Percentiles rank a stretch among this genome's conserved stretches.
phyloP scores from a whole-genome alignment of 2,329 filamentous ascomycete genomes.

The Dothistroma septosporum region DNA sequence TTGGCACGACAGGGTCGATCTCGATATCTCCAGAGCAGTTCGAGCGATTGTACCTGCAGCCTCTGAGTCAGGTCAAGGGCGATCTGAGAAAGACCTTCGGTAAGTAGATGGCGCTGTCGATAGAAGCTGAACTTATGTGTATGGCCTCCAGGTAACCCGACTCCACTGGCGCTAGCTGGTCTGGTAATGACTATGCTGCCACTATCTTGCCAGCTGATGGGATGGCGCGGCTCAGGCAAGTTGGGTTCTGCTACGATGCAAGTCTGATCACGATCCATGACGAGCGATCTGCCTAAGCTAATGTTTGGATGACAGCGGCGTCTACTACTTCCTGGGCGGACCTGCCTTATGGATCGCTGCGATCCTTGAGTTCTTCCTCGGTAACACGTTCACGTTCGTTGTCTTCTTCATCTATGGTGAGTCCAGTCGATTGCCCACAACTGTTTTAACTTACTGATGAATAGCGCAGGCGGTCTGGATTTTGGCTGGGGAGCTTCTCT shows the following conservation, averaged over 20 bases:
- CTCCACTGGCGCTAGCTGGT: not conserved
- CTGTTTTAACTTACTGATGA: not conserved
- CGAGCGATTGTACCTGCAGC: conserved; percentile 24
- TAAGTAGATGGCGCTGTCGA: conserved; percentile 22
- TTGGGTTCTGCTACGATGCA: conserved; percentile 19
- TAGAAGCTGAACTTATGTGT: conserved; percentile 16
- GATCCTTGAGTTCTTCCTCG: conserved; percentile 34
- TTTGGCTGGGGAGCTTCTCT: conserved; percentile 16
- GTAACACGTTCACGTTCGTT: conserved; percentile 32
- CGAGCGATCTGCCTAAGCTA: not conserved
- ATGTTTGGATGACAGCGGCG: conserved; percentile 15
- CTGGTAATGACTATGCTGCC: conserved; percentile 8
- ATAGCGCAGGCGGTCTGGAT: conserved; percentile 12
- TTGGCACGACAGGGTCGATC: conserved; percentile 1
- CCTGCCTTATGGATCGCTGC: conserved; percentile 31
- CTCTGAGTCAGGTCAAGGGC: conserved; percentile 15
- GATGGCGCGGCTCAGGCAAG: conserved; percentile 19
- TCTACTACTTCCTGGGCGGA: conserved; percentile 36
- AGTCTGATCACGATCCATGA: not conserved
- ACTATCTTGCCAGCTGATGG: conserved; percentile 17
- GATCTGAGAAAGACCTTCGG: conserved; percentile 21
- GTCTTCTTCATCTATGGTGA: conserved; percentile 24
- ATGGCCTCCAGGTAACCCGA: not conserved
- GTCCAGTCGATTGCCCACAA: not conserved
- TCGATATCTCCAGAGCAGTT: conserved; percentile 20